These are phyloP conservation scores for Tuber calosporum DNA, from an alignment of 495 filamentous ascomycete species.

Conservation along the genomic window DNA sequence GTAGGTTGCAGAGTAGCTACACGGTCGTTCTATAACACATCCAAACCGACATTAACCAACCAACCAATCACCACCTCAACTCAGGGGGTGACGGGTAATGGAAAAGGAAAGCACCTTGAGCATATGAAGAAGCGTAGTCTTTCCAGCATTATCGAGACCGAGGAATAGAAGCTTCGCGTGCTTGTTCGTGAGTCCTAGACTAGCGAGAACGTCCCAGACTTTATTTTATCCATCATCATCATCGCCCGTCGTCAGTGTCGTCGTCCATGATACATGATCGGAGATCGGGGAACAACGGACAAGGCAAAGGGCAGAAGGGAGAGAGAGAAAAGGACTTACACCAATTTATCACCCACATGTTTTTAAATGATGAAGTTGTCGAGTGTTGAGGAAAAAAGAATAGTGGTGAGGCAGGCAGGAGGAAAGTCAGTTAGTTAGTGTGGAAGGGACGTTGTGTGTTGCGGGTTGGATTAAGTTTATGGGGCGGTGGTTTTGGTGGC, in stretches of 20 bases:
- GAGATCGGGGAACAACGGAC: background rate
- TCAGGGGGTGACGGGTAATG: background rate
- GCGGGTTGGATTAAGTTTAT: background rate
- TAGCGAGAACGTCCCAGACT: constrained; percentile 92
- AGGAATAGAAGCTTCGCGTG: constrained; percentile 90
- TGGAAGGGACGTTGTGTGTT: constrained; percentile 4
- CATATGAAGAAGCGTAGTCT: constrained; percentile 90
- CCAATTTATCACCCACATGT: constrained; percentile 96
- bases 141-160: constrained; percentile 94
- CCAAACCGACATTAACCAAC: constrained; percentile 18
- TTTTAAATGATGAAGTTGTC: constrained; percentile 40
- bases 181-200: constrained; percentile 90
- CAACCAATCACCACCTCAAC: background rate
- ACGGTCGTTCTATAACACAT: constrained; percentile 67
- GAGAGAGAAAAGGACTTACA: constrained; percentile 58
- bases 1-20: constrained; percentile 89
- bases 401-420: constrained; percentile 22
- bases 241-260: background rate
- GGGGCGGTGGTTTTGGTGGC: constrained; percentile 2
- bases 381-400: background rate
- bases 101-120: constrained; percentile 59
- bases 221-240: background rate
- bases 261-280: constrained; percentile 26
- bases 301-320: constrained; percentile 10
- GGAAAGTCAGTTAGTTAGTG: background rate